phyloP scores from a whole-genome alignment of 257 asterid species.

The Anisodus acutangulus region DNA sequence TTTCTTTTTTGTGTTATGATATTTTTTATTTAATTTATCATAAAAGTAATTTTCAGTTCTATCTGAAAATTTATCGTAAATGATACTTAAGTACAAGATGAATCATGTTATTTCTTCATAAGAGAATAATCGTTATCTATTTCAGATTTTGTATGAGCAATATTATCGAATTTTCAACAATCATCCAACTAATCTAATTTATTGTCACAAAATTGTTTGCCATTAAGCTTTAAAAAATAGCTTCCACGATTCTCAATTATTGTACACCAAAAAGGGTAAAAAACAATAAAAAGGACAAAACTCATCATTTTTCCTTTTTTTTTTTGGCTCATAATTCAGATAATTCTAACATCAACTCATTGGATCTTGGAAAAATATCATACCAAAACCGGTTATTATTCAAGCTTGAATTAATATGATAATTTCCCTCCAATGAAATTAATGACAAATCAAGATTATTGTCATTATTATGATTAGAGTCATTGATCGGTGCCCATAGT shows the following conservation, averaged over 20 bases:
- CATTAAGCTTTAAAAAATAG: neutral
- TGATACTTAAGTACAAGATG: no score
- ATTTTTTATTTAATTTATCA: no score
- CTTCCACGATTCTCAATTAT: neutral
- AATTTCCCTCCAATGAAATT: neutral
- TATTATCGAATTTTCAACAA: neutral
- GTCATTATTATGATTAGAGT: neutral
- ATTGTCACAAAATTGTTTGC: neutral
- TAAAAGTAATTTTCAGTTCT: no score
- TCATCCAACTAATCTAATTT: conserved; percentile 8
- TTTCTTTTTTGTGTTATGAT: no score
- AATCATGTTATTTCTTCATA: no score
- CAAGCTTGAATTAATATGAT: neutral
- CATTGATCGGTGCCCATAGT: conserved; percentile 22
- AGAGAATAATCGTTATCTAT: no score
- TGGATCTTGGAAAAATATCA: conserved; percentile 18
- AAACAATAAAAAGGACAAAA: neutral
- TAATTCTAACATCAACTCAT: conserved; percentile 8
- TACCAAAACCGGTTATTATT: neutral
- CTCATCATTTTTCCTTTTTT: no score
- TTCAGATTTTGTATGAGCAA: neutral
- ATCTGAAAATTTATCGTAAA: no score
- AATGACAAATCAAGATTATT: neutral
- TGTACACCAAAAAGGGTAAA: neutral
- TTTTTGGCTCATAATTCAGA: neutral